Percentiles rank a stretch among this genome's conserved stretches.
phyloP scores from a whole-genome alignment of 208 protist genomes.

The Vickermania ingenoplastis region DNA sequence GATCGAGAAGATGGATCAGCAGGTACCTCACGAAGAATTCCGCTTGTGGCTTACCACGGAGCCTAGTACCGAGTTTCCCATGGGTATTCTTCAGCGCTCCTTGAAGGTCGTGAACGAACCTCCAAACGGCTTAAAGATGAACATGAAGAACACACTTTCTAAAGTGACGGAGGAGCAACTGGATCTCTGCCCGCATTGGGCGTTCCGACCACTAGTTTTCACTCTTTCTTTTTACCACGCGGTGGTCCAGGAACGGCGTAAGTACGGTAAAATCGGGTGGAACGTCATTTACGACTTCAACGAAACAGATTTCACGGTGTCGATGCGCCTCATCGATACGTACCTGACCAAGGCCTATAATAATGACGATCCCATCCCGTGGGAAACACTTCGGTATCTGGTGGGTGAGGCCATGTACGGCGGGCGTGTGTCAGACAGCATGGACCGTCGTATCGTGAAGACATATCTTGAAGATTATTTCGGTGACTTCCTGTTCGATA shows the following conservation, averaged over 20 bases:
- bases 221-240: constrained; percentile 98
- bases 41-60: constrained; percentile 99
- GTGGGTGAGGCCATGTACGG: constrained; percentile 99
- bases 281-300: constrained; percentile 99
- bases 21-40: constrained; percentile 95
- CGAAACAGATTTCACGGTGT: constrained; percentile 98
- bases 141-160: constrained; percentile 96
- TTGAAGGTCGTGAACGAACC: constrained; percentile 99
- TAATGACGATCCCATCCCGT: constrained; percentile 94
- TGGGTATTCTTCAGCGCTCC: constrained; percentile 96
- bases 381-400: constrained; percentile 97
- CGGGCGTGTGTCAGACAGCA: constrained; percentile 97
- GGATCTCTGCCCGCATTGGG: constrained; percentile 89
- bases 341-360: constrained; percentile 96
- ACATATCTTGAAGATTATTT: constrained; percentile 99
- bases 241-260: constrained; percentile 96
- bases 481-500: constrained; percentile 99
- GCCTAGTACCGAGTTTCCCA: constrained; percentile 95
- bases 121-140: constrained; percentile 98
- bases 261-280: constrained; percentile 98
- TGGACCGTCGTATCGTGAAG: constrained; percentile 96
- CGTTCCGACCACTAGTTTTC: constrained; percentile 97
- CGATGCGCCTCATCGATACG: constrained; percentile 93
- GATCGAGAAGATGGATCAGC: constrained; percentile 93
- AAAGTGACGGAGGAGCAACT: constrained; percentile 95